Percentiles rank a stretch among this genome's conserved stretches.
Evolutionary conservation across 257 asterid genomes (phyloP).

Genomic region (Solanum rostratum): DNA sequence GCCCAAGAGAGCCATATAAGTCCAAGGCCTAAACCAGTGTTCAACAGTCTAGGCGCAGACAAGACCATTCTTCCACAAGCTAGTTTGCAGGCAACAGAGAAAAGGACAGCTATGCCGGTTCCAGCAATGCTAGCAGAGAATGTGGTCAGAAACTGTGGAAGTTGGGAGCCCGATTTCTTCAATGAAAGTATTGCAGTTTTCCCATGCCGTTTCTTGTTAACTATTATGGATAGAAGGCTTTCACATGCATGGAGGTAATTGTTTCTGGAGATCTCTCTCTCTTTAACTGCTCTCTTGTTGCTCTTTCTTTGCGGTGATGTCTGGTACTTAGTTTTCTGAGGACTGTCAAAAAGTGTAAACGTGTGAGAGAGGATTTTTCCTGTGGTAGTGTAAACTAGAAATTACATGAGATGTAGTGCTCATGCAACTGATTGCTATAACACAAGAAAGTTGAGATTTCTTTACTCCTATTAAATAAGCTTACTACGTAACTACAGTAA

Average conservation of each 20-base stretch:
- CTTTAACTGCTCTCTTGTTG: slow-evolving; percentile 24
- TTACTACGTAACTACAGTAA: background rate
- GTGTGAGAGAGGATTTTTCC: background rate
- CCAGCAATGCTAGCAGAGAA: slow-evolving; percentile 86
- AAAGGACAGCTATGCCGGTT: slow-evolving; percentile 69
- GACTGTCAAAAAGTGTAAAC: slow-evolving; percentile 22
- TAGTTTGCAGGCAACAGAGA: slow-evolving; percentile 55
- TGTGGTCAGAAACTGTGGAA: slow-evolving; percentile 58
- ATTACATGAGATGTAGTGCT: background rate
- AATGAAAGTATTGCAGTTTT: slow-evolving; percentile 40
- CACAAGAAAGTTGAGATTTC: background rate
- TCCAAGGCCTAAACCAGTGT: slow-evolving; percentile 71
- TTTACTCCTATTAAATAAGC: background rate
- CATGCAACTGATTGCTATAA: background rate
- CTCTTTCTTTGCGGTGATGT: slow-evolving; percentile 36
- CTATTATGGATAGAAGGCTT: slow-evolving; percentile 68
- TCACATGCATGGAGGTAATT: slow-evolving; percentile 72
- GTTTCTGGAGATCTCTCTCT: slow-evolving; percentile 35
- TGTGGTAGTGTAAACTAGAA: background rate
- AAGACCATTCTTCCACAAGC: slow-evolving; percentile 44
- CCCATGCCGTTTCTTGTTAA: slow-evolving; percentile 41
- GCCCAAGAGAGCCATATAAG: slow-evolving; percentile 89
- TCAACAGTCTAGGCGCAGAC: slow-evolving; percentile 43
- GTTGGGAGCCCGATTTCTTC: slow-evolving; percentile 66
- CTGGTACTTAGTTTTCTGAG: slow-evolving; percentile 33